Evolutionary conservation across 2,329 filamentous ascomycete genomes (phyloP), one percentile per base, ranked within the genome.

Genomic region (Ophiostoma tasmaniense): DNA sequence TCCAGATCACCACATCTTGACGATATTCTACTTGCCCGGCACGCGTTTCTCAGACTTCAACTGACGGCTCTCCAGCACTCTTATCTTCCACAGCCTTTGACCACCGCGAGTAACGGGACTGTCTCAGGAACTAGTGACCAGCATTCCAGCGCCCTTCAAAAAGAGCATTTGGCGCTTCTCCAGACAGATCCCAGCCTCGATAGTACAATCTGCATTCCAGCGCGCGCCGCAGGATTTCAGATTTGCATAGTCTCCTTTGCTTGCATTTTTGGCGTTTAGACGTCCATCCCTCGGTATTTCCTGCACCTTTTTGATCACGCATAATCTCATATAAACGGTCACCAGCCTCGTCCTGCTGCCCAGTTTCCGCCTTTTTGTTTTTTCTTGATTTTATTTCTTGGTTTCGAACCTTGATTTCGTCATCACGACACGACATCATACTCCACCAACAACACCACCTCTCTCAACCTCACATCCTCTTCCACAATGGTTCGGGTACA

Each of bases 121-220:
- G 50, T 55, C 50, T 55, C 17, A 28, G 22, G 50, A 22, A 33
- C 55, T 17, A 25, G 28, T 61, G 3, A 3, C 13, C 25, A 33
- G 55, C 59, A 62, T 62, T 62, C 55, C 55, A 33, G 55, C 33
- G n/a, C 33, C 33, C 10, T 13, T 39, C 37, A 13, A 55, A 22
- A 25, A 55, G 50, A 55, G 50, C 50, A 22, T 14, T 35, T 62
- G n/a, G 59, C 68, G 52, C 55, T 59, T 55, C 37, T 17, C 13
- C 68, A 35, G 25, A 35, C 61, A 39, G 45, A 37, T 62, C 61
- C 61, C 68, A 37, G n/a, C 45, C n/a, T 7, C 45, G n/a, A 50
- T 14, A 25, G 20, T 55, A 22, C 50, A 55, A n/a, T 33, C 61
- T 62, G 5, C 69, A 71, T 71, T 71, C 67, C 69, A 69, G 67